A percentile compares a stretch with the other conserved stretches of the same genome.
phyloP scores from a whole-genome alignment of 2,329 filamentous ascomycete genomes.

The Beauveria sp. region DNA sequence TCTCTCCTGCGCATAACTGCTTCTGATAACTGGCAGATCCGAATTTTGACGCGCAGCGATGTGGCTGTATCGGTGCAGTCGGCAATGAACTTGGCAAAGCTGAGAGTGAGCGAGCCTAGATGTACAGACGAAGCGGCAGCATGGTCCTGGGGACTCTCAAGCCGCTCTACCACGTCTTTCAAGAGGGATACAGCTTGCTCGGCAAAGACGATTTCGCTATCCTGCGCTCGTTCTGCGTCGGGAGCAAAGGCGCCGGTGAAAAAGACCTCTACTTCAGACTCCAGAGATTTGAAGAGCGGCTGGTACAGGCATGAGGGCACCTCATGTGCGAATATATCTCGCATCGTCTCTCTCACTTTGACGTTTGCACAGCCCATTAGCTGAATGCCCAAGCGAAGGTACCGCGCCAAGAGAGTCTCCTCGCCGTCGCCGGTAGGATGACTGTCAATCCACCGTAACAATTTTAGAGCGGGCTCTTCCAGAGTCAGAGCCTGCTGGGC shows the following conservation, averaged over 20 bases:
- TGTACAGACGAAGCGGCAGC: slow-evolving; percentile 56
- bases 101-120: slow-evolving; percentile 55
- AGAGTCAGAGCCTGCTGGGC: slow-evolving; percentile 48
- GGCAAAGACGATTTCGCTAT: slow-evolving; percentile 57
- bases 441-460: slow-evolving; percentile 58
- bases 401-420: slow-evolving; percentile 52
- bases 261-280: slow-evolving; percentile 55
- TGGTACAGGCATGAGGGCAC: slow-evolving; percentile 55
- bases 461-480: slow-evolving; percentile 50
- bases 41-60: slow-evolving; percentile 58
- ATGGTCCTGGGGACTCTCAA: slow-evolving; percentile 56
- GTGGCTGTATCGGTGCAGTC: slow-evolving; percentile 47
- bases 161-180: slow-evolving; percentile 54
- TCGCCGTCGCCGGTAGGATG: slow-evolving; percentile 51
- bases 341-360: slow-evolving; percentile 57
- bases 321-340: slow-evolving; percentile 59
- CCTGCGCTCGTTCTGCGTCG: slow-evolving; percentile 42
- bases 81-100: slow-evolving; percentile 60
- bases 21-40: slow-evolving; percentile 60
- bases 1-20: slow-evolving; percentile 59
- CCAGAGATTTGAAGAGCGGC: slow-evolving; percentile 56
- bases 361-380: slow-evolving; percentile 57
- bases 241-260: slow-evolving; percentile 48
- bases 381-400: slow-evolving; percentile 56
- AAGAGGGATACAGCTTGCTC: slow-evolving; percentile 60